A percentile compares a stretch with the other conserved stretches of the same genome.
phyloP scores from a whole-genome alignment of 2,329 filamentous ascomycete genomes.

The Colletotrichum kahawae region DNA sequence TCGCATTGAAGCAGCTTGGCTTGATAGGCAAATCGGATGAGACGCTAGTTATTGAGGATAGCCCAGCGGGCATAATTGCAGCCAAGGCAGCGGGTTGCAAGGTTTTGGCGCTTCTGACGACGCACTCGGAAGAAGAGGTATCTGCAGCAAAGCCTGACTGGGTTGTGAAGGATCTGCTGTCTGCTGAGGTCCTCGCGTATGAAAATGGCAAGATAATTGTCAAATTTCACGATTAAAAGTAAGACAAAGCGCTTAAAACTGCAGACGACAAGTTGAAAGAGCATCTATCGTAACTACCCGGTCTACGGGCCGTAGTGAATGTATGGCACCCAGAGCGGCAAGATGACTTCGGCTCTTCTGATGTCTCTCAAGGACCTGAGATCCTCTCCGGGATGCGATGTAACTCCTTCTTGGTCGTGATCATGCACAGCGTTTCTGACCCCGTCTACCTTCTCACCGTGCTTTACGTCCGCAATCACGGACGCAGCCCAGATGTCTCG shows the following conservation, averaged over 20 bases:
- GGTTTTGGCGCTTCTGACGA: background rate
- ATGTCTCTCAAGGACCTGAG: background rate
- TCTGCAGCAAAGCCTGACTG: background rate
- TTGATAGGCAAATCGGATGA: background rate
- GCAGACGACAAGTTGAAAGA: background rate
- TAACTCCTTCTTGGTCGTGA: background rate
- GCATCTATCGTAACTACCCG: fast-evolving
- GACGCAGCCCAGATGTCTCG: background rate
- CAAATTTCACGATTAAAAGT: background rate
- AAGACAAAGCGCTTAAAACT: background rate
- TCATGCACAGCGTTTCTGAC: background rate
- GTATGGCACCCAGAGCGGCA: background rate
- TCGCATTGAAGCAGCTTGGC: background rate
- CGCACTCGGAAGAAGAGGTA: background rate
- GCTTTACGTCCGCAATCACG: background rate
- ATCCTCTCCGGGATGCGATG: background rate
- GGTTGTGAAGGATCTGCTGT: background rate
- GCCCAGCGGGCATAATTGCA: background rate
- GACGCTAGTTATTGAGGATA: background rate
- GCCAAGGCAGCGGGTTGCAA: background rate
- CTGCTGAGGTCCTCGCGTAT: background rate
- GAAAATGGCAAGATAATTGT: background rate
- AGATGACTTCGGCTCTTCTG: background rate
- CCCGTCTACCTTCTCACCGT: too few relatives aligned
- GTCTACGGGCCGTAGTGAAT: background rate